Conservation (phyloP, 2,329 filamentous ascomycete genomes). For the Anthostomella pinea region DNA sequence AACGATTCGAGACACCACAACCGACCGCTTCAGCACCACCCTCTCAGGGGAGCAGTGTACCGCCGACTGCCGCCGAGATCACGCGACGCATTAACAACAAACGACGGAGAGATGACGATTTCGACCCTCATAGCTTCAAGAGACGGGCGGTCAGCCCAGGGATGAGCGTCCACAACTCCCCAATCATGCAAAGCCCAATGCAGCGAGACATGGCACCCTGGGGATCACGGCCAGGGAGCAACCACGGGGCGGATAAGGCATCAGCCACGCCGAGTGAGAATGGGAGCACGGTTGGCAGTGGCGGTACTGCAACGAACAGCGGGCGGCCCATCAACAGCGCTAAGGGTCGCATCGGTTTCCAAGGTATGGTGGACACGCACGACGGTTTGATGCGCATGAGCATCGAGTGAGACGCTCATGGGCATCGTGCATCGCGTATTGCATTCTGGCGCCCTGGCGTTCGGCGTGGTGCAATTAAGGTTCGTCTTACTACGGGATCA, state of each 20-base stretch:
- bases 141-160: conserved; percentile 87
- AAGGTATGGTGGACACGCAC: conserved; percentile 94
- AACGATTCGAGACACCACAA: conserved; percentile 38
- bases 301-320: conserved; percentile 10
- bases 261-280: conserved; percentile 50
- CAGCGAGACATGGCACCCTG: conserved; percentile 69
- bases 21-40: conserved; percentile 29
- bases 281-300: conserved; percentile 36
- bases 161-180: conserved; percentile 87
- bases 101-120: conserved; percentile 85
- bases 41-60: conserved; percentile 35
- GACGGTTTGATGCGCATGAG: conserved; percentile 97
- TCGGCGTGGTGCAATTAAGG: no score
- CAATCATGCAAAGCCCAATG: conserved; percentile 79
- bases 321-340: conserved; percentile 48
- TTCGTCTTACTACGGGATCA: no score
- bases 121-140: conserved; percentile 86
- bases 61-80: conserved; percentile 69
- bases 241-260: conserved; percentile 49
- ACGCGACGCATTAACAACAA: conserved; percentile 77
- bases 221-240: conserved; percentile 68
- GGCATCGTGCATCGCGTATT: no score
- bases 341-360: conserved; percentile 70
- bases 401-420: conserved; percentile 79
- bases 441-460: no score